phyloP scores from a whole-genome alignment of 768 basidiomycete genomes.

The Rhodotorula diobovata region DNA sequence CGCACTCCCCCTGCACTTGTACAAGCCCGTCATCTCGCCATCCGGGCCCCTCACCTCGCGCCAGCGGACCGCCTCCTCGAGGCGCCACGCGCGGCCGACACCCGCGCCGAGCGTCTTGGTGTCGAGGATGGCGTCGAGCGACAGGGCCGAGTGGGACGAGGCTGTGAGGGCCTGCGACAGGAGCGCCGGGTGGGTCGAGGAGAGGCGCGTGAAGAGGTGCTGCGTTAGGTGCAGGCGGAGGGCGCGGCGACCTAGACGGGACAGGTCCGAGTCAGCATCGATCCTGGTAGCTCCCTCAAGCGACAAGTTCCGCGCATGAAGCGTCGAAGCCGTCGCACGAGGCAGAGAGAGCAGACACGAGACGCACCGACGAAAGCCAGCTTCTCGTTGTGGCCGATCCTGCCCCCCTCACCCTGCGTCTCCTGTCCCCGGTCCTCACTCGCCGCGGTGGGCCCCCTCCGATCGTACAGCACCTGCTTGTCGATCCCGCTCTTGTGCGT shows the following conservation, averaged over 20 bases:
- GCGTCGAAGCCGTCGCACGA: too few species aligned
- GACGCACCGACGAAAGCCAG: slow-evolving; percentile 31
- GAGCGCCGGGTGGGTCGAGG: slow-evolving; percentile 16
- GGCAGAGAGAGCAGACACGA: background rate
- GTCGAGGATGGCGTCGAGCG: slow-evolving; percentile 23
- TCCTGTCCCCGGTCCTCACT: background rate
- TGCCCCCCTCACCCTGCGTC: background rate
- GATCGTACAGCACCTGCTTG: slow-evolving; percentile 4
- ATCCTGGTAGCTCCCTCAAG: too few species aligned
- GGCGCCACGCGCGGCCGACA: slow-evolving; percentile 23
- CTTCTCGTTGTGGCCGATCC: slow-evolving; percentile 36
- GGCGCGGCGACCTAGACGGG: slow-evolving; percentile 22
- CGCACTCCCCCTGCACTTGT: slow-evolving; percentile 30
- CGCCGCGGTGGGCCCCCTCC: background rate
- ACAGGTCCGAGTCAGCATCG: background rate
- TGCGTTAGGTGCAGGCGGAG: slow-evolving; percentile 30
- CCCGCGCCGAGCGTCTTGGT: slow-evolving; percentile 31
- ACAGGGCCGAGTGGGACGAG: slow-evolving; percentile 1
- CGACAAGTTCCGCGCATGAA: too few species aligned
- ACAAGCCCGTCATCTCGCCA: slow-evolving; percentile 30
- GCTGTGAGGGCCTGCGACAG: slow-evolving; percentile 3
- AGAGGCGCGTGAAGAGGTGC: slow-evolving; percentile 20
- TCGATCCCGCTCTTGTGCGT: slow-evolving; percentile 38
- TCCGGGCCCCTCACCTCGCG: slow-evolving; percentile 19
- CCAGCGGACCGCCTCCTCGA: slow-evolving; percentile 29